These are phyloP conservation scores for Reutealis trisperma DNA, from an alignment of 345 rosid genomes.

Conservation along the genomic window DNA sequence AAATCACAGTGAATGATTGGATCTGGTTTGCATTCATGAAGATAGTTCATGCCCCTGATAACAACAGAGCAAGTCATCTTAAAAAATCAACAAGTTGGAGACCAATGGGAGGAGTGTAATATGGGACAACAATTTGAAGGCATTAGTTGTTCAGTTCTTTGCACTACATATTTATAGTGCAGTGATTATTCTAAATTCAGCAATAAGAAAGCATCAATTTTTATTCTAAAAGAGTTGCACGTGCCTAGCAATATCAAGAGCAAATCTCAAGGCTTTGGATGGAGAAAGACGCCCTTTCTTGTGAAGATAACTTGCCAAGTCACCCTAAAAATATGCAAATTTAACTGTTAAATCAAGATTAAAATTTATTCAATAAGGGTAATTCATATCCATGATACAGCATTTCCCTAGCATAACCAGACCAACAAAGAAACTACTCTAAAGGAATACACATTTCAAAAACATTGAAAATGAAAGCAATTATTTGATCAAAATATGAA, in stretches of 20 bases:
- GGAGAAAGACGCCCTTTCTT: conserved; percentile 90
- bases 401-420: neutral
- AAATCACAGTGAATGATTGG: conserved; percentile 87
- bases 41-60: conserved; percentile 64
- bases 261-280: conserved; percentile 73
- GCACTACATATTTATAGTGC: neutral
- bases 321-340: conserved; percentile 62
- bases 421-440: neutral
- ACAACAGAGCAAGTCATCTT: conserved; percentile 29
- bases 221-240: conserved; percentile 23
- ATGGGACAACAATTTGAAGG: neutral
- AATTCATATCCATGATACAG: neutral
- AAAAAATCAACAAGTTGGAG: conserved; percentile 6
- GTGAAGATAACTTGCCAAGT: conserved; percentile 71
- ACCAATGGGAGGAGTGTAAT: neutral
- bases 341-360: neutral
- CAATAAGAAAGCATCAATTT: conserved; percentile 3
- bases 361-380: neutral
- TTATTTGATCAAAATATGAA: neutral
- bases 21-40: conserved; percentile 78
- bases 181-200: conserved; percentile 2
- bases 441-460: neutral
- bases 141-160: neutral
- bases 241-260: conserved; percentile 91
- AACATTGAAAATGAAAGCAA: neutral